A percentile compares a stretch with the other conserved stretches of the same genome.
These are phyloP conservation scores for Coniochaeta sp. DNA, from an alignment of 2,329 filamentous ascomycete genomes.

Conservation along the genomic window DNA sequence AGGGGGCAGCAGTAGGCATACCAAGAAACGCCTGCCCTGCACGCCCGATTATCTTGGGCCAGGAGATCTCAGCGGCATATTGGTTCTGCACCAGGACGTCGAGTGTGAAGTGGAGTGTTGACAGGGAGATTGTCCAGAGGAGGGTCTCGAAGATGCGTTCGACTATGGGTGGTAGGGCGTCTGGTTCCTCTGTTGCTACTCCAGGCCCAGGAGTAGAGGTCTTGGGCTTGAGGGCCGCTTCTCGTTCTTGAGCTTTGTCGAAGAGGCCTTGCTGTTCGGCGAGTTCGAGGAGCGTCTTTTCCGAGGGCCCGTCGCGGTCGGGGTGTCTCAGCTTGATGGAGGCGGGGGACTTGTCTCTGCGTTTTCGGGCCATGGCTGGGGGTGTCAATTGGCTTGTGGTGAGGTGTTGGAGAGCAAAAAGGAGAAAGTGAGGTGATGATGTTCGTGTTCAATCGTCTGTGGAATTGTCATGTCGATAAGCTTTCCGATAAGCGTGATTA, in stretches of 20 bases:
- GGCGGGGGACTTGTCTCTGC: conserved; percentile 38
- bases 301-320: conserved; percentile 53
- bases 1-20: conserved; percentile 26
- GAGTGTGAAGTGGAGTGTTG: conserved; percentile 69
- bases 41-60: conserved; percentile 46
- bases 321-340: conserved; percentile 61
- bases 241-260: conserved; percentile 35
- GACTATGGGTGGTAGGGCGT: conserved; percentile 32
- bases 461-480: not conserved
- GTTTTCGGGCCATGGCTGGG: conserved; percentile 43
- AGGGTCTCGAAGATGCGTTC: conserved; percentile 49
- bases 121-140: conserved; percentile 55
- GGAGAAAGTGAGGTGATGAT: too few species aligned
- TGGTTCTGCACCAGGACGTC: conserved; percentile 75
- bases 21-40: conserved; percentile 45
- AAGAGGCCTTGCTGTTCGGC: conserved; percentile 59
- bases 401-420: too few species aligned
- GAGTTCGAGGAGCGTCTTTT: conserved; percentile 66
- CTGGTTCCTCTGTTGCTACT: conserved; percentile 23
- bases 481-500: not conserved
- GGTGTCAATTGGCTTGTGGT: too few species aligned
- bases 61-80: conserved; percentile 61
- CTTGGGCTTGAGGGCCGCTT: conserved; percentile 27
- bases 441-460: too few species aligned
- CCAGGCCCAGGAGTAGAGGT: conserved; percentile 12